Percentiles rank a stretch among this genome's conserved stretches.
Conservation (phyloP, 805 yeast genomes). For the Sugiyamaella boreocaroliniensis region DNA sequence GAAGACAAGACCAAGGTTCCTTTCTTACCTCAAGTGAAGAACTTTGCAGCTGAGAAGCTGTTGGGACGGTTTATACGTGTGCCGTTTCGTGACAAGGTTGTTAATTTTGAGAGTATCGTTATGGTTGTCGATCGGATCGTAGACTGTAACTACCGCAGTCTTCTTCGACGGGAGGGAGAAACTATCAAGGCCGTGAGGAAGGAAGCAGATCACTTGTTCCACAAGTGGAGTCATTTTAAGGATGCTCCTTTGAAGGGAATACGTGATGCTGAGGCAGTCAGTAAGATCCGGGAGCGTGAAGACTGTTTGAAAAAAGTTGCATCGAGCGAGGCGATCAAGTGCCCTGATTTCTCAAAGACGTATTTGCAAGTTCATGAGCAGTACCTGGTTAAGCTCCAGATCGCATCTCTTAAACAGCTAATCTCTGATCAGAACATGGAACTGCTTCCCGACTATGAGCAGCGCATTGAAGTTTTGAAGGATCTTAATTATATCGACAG, state of each 20-base stretch:
- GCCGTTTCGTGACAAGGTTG: neutral
- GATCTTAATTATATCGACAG: conserved; percentile 76
- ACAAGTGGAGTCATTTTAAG: conserved; percentile 29
- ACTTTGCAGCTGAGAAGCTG: neutral
- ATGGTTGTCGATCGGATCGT: neutral
- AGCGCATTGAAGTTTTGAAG: conserved; percentile 70
- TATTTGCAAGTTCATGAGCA: conserved; percentile 42
- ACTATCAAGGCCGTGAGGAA: conserved; percentile 1
- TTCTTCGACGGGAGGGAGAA: neutral
- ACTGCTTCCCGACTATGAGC: conserved; percentile 88
- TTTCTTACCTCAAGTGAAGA: neutral
- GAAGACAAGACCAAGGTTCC: conserved; percentile 1
- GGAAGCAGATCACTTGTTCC: conserved; percentile 1
- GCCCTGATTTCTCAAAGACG: conserved; percentile 41
- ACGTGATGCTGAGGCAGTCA: conserved; percentile 33
- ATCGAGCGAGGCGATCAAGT: conserved; percentile 27
- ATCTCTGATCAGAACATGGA: conserved; percentile 86
- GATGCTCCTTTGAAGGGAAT: conserved; percentile 39
- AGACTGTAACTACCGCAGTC: neutral
- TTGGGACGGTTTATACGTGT: neutral
- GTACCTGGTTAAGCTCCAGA: conserved; percentile 41
- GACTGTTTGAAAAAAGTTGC: conserved; percentile 31
- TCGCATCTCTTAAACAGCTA: conserved; percentile 49
- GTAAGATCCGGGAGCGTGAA: conserved; percentile 35
- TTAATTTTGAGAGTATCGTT: neutral